A percentile compares a stretch with the other conserved stretches of the same genome.
These are phyloP conservation scores for Platanthera zijinensis DNA, from an alignment of 106 monocot genomes.

Conservation along the genomic window DNA sequence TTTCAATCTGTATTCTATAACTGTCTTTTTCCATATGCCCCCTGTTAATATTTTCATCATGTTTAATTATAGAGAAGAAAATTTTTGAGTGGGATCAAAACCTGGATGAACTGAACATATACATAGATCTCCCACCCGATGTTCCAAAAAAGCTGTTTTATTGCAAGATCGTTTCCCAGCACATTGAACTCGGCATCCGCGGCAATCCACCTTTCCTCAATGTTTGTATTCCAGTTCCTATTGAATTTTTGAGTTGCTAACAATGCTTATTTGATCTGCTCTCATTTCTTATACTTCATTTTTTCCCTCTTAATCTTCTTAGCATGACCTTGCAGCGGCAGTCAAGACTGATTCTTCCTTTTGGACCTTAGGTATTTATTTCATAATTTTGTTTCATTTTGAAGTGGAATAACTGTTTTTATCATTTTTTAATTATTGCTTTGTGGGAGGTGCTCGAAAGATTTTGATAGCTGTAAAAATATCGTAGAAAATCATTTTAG, in stretches of 20 bases:
- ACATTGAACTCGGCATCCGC: constrained; percentile 79
- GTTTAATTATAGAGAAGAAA: constrained; percentile 43
- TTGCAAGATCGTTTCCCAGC: constrained; percentile 66
- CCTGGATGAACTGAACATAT: constrained; percentile 65
- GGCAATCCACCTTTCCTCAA: constrained; percentile 83
- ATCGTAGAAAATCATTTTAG: no score
- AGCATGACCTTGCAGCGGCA: constrained; percentile 70
- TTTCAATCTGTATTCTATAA: neutral
- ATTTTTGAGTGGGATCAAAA: constrained; percentile 86
- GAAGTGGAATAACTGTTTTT: neutral
- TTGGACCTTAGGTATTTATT: constrained; percentile 75
- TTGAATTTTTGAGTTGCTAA: neutral
- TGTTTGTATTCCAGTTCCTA: constrained; percentile 21
- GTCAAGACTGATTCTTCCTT: constrained; percentile 94
- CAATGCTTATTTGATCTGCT: neutral
- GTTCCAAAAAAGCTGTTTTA: constrained; percentile 73
- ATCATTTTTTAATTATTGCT: neutral
- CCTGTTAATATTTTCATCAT: neutral
- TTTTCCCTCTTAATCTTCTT: constrained; percentile 1
- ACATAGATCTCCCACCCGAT: constrained; percentile 53
- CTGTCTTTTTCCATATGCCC: neutral
- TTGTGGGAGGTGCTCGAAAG: neutral
- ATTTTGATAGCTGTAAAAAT: neutral
- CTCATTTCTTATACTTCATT: neutral
- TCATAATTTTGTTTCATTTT: neutral